Percentiles rank a stretch among this genome's conserved stretches.
These are phyloP conservation scores for Microdochium bolleyi DNA, from an alignment of 2,329 filamentous ascomycete genomes.

Conservation along the genomic window DNA sequence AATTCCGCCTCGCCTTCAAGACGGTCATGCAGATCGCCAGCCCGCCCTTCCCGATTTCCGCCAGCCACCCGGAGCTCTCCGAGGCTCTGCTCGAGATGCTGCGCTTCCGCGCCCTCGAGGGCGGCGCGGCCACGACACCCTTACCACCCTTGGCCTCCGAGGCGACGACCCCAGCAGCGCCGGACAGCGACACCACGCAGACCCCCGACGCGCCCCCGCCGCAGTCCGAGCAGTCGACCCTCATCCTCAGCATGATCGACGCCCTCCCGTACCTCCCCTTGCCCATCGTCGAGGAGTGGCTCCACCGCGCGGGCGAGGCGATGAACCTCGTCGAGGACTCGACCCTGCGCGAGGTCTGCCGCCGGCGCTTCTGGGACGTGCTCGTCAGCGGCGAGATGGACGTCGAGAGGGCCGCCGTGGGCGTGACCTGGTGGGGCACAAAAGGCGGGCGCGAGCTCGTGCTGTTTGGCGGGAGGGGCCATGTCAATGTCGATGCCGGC, in stretches of 20 bases:
- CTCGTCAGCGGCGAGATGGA: constrained; percentile 81
- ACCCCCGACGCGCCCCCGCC: constrained; percentile 18
- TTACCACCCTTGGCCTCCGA: constrained; percentile 30
- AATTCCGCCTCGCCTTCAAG: constrained; percentile 84
- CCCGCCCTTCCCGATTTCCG: constrained; percentile 69
- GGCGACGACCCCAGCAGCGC: constrained; percentile 22
- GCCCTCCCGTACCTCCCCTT: constrained; percentile 67
- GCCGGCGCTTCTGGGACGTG: constrained; percentile 70
- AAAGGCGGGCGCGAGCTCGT: constrained; percentile 45
- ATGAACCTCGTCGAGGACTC: constrained; percentile 57
- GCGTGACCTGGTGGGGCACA: constrained; percentile 79
- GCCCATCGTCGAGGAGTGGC: constrained; percentile 69
- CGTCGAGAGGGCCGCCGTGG: constrained; percentile 70
- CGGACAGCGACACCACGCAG: constrained; percentile 12
- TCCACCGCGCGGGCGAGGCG: constrained; percentile 61
- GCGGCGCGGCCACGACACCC: constrained; percentile 35
- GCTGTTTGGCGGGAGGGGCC: constrained; percentile 19
- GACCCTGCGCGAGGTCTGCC: constrained; percentile 54
- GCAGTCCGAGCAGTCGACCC: constrained; percentile 71
- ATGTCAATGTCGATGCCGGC: constrained; percentile 10
- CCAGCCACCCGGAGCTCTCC: constrained; percentile 67
- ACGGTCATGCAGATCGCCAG: constrained; percentile 76
- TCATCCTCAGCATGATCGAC: constrained; percentile 72
- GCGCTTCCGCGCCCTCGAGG: constrained; percentile 52
- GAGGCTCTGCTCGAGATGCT: constrained; percentile 76